A percentile compares a stretch with the other conserved stretches of the same genome.
These are phyloP conservation scores for Agaricus subrufescens DNA, from an alignment of 768 basidiomycete genomes.

Conservation along the genomic window DNA sequence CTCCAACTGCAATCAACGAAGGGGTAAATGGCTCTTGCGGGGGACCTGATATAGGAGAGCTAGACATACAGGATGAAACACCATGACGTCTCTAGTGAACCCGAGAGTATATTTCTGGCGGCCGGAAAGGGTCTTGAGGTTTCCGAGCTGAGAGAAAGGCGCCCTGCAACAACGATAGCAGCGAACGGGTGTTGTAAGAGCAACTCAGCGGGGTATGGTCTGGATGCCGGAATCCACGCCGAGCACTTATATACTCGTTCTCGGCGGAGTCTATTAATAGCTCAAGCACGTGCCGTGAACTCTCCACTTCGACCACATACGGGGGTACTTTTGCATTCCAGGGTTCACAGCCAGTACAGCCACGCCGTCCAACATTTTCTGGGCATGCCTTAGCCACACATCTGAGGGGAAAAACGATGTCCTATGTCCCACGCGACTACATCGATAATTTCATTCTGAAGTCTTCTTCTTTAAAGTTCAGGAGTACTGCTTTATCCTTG, in stretches of 20 bases:
- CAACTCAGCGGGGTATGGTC: constrained; percentile 13
- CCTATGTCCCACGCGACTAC: neutral
- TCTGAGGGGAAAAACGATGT: neutral
- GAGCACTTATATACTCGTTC: constrained; percentile 20
- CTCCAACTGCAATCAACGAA: constrained; percentile 41
- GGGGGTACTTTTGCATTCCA: neutral
- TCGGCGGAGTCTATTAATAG: constrained; percentile 15
- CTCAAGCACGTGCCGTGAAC: constrained; percentile 13
- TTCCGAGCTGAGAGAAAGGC: neutral
- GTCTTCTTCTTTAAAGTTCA: no score
- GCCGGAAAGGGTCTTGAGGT: neutral
- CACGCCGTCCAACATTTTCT: neutral
- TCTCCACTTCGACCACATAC: neutral
- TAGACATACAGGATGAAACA: constrained; percentile 43
- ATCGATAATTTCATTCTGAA: no score
- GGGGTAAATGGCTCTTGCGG: neutral
- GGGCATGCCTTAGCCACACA: neutral
- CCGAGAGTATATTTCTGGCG: neutral
- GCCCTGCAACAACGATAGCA: constrained; percentile 1
- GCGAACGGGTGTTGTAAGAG: constrained; percentile 7
- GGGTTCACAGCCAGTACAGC: constrained; percentile 7
- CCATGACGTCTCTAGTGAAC: constrained; percentile 29
- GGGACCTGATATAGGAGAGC: constrained; percentile 7
- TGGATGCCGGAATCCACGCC: constrained; percentile 11
- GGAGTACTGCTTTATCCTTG: neutral